Conservation (phyloP, 257 asterid genomes). For the Lithospermum erythrorhizon region DNA sequence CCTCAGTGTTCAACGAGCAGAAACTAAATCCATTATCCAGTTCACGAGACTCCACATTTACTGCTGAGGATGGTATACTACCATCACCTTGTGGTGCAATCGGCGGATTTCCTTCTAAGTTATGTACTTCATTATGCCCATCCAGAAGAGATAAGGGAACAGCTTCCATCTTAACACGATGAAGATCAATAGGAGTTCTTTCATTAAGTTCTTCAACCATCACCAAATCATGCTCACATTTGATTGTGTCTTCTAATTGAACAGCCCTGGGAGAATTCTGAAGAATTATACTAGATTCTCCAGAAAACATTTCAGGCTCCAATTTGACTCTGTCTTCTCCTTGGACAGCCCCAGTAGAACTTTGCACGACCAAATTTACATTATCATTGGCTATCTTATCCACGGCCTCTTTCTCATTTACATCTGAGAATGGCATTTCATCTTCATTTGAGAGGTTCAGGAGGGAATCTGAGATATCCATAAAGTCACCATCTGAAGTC, state of each 20-base stretch:
- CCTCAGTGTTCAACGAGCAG: neutral
- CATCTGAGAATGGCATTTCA: conserved; percentile 42
- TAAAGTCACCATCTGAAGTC: conserved; percentile 42
- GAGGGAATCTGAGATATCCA: conserved; percentile 71
- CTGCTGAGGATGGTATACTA: conserved; percentile 31
- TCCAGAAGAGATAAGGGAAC: conserved; percentile 16
- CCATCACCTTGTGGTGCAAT: neutral
- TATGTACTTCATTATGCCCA: conserved; percentile 18
- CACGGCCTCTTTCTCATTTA: conserved; percentile 33
- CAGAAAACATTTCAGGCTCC: conserved; percentile 19
- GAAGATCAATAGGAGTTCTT: conserved; percentile 20
- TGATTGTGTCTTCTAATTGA: conserved; percentile 23
- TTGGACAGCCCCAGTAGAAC: conserved; percentile 19
- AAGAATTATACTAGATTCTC: neutral
- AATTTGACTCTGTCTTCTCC: conserved; percentile 24
- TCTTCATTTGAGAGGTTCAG: conserved; percentile 82
- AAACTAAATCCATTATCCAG: conserved; percentile 29
- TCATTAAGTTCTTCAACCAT: conserved; percentile 24
- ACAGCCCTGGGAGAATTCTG: conserved; percentile 16
- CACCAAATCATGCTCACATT: conserved; percentile 25
- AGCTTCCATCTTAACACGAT: conserved; percentile 26
- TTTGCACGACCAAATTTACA: neutral
- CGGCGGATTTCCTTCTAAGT: conserved; percentile 13
- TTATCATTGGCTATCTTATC: conserved; percentile 27
- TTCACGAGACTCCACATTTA: conserved; percentile 30